Conservation (phyloP, 441 rosid species). For the Aquilaria agallochum region DNA sequence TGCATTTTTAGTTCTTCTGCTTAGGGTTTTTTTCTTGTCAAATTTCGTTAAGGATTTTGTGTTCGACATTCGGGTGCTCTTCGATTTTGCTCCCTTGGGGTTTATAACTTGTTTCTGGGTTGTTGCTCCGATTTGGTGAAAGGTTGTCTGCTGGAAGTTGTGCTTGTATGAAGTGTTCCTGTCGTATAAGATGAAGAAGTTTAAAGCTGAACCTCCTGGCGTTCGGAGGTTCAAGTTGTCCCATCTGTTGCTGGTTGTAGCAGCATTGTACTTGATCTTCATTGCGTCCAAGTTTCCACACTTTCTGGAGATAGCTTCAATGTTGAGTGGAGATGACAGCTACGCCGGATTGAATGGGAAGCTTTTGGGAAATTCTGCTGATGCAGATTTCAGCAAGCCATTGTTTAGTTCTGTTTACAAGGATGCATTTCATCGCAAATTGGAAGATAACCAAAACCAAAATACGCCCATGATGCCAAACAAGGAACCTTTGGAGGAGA, state of each 20-base stretch:
- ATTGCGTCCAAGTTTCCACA: conserved; percentile 77
- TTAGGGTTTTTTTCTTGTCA: neutral
- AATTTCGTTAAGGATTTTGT: conserved; percentile 9
- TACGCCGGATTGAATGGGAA: conserved; percentile 45
- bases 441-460: conserved; percentile 53
- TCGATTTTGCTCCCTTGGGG: conserved; percentile 16
- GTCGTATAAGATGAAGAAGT: conserved; percentile 57
- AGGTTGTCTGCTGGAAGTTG: conserved; percentile 18
- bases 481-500: conserved; percentile 43
- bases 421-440: conserved; percentile 60
- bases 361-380: conserved; percentile 29
- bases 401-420: conserved; percentile 51
- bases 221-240: conserved; percentile 69
- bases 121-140: conserved; percentile 10
- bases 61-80: conserved; percentile 17
- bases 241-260: conserved; percentile 62
- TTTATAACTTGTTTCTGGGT: conserved; percentile 15
- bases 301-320: conserved; percentile 62
- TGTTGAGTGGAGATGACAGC: conserved; percentile 67
- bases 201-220: conserved; percentile 51
- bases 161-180: neutral
- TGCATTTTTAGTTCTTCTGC: conserved; percentile 14
- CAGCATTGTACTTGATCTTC: conserved; percentile 66
- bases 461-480: conserved; percentile 52
- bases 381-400: conserved; percentile 55